Conservation (phyloP, 306 rosid genomes). For the Senna tora region DNA sequence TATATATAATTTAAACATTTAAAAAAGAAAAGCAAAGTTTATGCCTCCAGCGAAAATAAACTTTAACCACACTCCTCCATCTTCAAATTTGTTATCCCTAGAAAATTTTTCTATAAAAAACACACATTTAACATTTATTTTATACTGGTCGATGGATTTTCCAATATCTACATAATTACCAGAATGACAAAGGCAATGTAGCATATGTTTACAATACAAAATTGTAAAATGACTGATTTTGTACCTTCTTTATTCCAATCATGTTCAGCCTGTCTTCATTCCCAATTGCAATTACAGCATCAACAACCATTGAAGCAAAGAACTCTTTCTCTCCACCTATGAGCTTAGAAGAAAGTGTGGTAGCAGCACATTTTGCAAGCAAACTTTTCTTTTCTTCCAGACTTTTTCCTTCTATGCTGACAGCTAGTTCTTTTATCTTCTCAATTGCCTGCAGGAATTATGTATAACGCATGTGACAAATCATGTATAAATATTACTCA, state of each 20-base stretch:
- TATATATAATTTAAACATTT: neutral
- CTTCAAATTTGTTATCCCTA: neutral
- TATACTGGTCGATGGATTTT: neutral
- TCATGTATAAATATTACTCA: neutral
- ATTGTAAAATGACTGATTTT: neutral
- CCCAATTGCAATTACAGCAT: slow-evolving; percentile 90
- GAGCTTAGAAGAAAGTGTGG: slow-evolving; percentile 97
- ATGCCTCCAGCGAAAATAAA: neutral
- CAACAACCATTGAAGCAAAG: slow-evolving; percentile 96
- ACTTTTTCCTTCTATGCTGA: slow-evolving; percentile 94
- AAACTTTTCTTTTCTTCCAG: slow-evolving; percentile 86
- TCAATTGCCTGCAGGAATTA: slow-evolving; percentile 69
- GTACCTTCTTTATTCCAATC: slow-evolving; percentile 98
- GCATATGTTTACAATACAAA: neutral
- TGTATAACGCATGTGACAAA: neutral
- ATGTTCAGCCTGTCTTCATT: slow-evolving; percentile 87
- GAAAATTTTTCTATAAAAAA: neutral
- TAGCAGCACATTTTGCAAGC: slow-evolving; percentile 93
- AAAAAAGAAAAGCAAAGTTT: slow-evolving; percentile 3
- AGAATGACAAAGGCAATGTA: slow-evolving; percentile 3
- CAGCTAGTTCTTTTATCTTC: slow-evolving; percentile 81
- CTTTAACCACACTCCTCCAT: neutral
- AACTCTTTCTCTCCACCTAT: slow-evolving; percentile 98
- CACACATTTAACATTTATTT: neutral
- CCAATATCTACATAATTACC: neutral